These are phyloP conservation scores for Helenozyma baotianmanensis DNA, from an alignment of 805 yeast genomes.

Conservation along the genomic window DNA sequence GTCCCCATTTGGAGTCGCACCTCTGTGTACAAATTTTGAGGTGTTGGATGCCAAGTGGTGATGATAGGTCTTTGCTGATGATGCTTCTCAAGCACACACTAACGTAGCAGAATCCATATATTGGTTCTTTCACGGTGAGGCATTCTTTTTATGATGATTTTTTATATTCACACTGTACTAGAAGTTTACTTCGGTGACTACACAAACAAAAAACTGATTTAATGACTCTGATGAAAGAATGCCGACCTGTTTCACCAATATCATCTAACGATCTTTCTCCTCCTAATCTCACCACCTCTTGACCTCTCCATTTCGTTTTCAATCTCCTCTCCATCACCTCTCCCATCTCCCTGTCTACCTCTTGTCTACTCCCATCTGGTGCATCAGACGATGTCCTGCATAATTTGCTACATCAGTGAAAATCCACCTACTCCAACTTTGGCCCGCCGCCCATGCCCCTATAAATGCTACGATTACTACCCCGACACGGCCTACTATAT, in stretches of 20 bases:
- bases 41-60: conserved; percentile 44
- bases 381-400: too few species aligned
- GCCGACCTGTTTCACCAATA: not conserved
- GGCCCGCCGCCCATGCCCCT: too few species aligned
- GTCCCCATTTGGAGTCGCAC: conserved; percentile 46
- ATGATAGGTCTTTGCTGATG: conserved; percentile 48
- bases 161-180: conserved; percentile 51
- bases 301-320: too few species aligned
- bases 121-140: conserved; percentile 16
- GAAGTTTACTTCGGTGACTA: conserved; percentile 37
- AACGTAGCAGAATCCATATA: conserved; percentile 15
- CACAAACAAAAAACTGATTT: conserved; percentile 39
- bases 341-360: too few species aligned
- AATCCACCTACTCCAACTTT: too few species aligned
- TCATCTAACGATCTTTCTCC: too few species aligned
- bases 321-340: too few species aligned
- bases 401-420: too few species aligned
- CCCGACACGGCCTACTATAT: too few species aligned
- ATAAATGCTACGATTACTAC: too few species aligned
- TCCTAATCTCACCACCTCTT: too few species aligned
- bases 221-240: conserved; percentile 41
- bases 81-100: conserved; percentile 1
- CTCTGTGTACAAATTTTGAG: conserved; percentile 51
- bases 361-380: too few species aligned
- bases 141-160: conserved; percentile 37